Percentiles rank a stretch among this genome's conserved stretches.
These are phyloP conservation scores for Fusarium annulatum DNA, from an alignment of 2,329 filamentous ascomycete species.

Conservation along the genomic window DNA sequence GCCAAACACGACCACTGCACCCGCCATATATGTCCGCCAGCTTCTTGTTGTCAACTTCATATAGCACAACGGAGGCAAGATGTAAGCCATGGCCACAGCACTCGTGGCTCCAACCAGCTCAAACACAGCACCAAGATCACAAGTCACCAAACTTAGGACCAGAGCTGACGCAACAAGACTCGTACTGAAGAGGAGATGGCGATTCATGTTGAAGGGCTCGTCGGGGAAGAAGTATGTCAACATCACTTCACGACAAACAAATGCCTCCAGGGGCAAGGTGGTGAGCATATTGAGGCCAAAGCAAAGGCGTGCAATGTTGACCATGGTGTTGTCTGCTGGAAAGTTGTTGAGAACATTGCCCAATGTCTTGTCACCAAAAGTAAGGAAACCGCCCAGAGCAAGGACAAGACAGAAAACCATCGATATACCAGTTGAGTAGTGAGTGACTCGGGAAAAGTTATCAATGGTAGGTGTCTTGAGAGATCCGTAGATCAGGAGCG, in stretches of 20 bases:
- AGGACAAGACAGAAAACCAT: slow-evolving; percentile 92
- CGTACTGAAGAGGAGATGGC: slow-evolving; percentile 89
- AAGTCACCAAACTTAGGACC: slow-evolving; percentile 83
- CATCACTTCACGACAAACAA: slow-evolving; percentile 98
- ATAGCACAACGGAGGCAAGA: slow-evolving; percentile 93
- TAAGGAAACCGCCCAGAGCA: slow-evolving; percentile 89
- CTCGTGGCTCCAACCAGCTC: slow-evolving; percentile 96
- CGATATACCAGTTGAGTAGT: slow-evolving; percentile 90
- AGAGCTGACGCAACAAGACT: slow-evolving; percentile 83
- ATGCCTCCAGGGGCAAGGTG: slow-evolving; percentile 93
- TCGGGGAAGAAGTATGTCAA: slow-evolving; percentile 79
- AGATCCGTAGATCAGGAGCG: slow-evolving; percentile 95
- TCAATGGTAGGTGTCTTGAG: slow-evolving; percentile 94
- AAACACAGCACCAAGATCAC: slow-evolving; percentile 93
- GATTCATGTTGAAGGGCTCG: slow-evolving; percentile 81
- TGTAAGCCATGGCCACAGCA: slow-evolving; percentile 93
- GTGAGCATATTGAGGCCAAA: slow-evolving; percentile 99
- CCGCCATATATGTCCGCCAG: slow-evolving; percentile 78
- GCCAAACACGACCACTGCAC: slow-evolving; percentile 81
- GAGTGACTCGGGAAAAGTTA: slow-evolving; percentile 91
- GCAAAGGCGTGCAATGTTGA: slow-evolving; percentile 93
- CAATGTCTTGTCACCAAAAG: slow-evolving; percentile 89
- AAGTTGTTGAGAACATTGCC: slow-evolving; percentile 99
- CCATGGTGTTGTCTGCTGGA: slow-evolving; percentile 87
- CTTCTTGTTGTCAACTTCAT: slow-evolving; percentile 87